A percentile compares a stretch with the other conserved stretches of the same genome.
Evolutionary conservation across 495 filamentous ascomycete species (phyloP).

Genomic region (Bryoglossum gracile): DNA sequence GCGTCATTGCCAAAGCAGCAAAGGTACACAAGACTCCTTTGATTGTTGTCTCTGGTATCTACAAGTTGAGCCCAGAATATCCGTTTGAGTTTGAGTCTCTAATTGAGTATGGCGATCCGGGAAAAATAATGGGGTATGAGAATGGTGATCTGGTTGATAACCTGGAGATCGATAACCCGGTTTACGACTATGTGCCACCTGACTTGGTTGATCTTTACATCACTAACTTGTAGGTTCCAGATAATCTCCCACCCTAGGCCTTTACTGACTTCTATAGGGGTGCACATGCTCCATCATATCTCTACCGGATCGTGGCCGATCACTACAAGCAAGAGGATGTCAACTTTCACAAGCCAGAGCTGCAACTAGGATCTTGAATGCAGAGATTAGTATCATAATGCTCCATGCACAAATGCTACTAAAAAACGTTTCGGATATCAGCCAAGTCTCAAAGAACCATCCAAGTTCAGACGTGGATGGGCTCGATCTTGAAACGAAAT

Average conservation of each 20-base stretch:
- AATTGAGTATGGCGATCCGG: slow-evolving; percentile 75
- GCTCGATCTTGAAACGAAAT: no score
- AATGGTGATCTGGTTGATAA: slow-evolving; percentile 68
- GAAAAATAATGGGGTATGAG: slow-evolving; percentile 62
- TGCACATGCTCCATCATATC: slow-evolving; percentile 70
- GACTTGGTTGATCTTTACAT: slow-evolving; percentile 84
- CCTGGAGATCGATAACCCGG: slow-evolving; percentile 71
- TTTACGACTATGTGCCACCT: slow-evolving; percentile 75
- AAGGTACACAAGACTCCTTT: slow-evolving; percentile 72
- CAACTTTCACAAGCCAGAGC: slow-evolving; percentile 39
- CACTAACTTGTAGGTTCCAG: slow-evolving; percentile 72
- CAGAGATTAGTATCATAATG: background rate
- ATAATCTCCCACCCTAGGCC: background rate
- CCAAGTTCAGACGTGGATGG: no score
- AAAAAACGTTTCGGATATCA: no score
- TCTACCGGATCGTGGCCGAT: slow-evolving; percentile 74
- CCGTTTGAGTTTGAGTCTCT: slow-evolving; percentile 69
- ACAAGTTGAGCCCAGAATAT: slow-evolving; percentile 84
- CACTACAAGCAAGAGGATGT: slow-evolving; percentile 82
- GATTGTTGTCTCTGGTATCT: slow-evolving; percentile 76
- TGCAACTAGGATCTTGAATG: slow-evolving; percentile 14
- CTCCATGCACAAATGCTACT: background rate
- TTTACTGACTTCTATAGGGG: slow-evolving; percentile 50
- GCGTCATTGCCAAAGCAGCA: slow-evolving; percentile 73
- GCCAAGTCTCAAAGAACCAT: no score